phyloP scores from a whole-genome alignment of 345 rosid species.

The Xanthoceras sorbifolium region DNA sequence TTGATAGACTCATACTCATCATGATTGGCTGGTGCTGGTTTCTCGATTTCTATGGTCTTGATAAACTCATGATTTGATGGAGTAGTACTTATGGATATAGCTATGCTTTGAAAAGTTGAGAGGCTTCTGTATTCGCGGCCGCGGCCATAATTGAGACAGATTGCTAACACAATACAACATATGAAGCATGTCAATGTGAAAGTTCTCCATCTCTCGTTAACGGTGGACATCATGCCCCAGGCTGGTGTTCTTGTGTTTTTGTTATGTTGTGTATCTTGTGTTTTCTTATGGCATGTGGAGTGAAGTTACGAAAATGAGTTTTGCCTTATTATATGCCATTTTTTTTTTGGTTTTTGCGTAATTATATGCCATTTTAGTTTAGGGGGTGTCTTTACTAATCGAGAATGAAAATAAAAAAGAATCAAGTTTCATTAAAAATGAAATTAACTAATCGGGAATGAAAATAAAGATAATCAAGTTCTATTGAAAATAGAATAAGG shows the following conservation, averaged over 20 bases:
- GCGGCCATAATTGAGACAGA: constrained; percentile 13
- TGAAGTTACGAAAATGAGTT: background rate
- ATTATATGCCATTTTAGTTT: too few species aligned
- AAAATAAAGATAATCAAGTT: too few species aligned
- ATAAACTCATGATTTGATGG: background rate
- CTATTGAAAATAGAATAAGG: too few species aligned
- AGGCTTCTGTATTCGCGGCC: constrained; percentile 1
- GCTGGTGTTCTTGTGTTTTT: background rate
- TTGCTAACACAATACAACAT: constrained; percentile 25
- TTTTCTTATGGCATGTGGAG: constrained; percentile 4
- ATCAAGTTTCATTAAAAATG: too few species aligned
- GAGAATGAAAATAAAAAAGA: too few species aligned
- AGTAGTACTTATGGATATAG: background rate
- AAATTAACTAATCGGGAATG: too few species aligned
- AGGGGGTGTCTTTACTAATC: too few species aligned
- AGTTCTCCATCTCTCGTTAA: constrained; percentile 38
- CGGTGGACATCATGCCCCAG: constrained; percentile 24
- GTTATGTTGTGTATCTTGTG: background rate
- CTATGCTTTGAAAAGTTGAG: constrained; percentile 17
- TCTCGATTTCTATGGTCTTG: background rate
- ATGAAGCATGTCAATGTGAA: constrained; percentile 36
- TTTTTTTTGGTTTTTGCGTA: too few species aligned
- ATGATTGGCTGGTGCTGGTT: background rate
- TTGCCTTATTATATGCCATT: background rate
- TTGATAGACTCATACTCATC: background rate